Base-by-base conservation (phyloP, 306 rosid genomes). In the Gynostemma pentaphyllum region DNA sequence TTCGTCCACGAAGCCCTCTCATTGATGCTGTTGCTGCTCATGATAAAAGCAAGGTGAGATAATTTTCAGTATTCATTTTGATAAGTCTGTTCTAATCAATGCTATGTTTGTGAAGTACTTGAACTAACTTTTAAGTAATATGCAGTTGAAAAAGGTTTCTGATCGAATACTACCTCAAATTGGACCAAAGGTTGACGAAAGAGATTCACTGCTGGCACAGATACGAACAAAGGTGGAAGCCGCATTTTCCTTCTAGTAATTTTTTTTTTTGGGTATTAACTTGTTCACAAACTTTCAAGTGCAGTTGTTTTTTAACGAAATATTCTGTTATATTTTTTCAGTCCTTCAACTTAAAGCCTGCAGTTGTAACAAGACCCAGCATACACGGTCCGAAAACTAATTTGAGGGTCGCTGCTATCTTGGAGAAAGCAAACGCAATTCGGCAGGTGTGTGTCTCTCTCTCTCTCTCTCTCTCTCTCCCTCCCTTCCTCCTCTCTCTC, bases 301-400 rank as follows among this genome's bases (percentile, higher is more conserved):
- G 34, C 3, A 48, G 4, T 14, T 36, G 15, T 14, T 7, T 49
- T 41, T 53, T 32, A 39, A 42, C 74, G 16, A 19, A 68, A 45
- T 68, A 16, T 23, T 63, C 46, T 47, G 50, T 16, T 60, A 19
- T 68, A 69, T 45, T 60, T 63, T 28, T 34, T 40, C 79, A 94
- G 99, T 94, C 99, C 67, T 94, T 94, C 85, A 89, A 82, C 82
- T 77, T 94, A 86, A 94, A 79, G 82, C 91, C 99, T 14, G 89
- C 97, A 24, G 49, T 26, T n/a, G 63, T 30, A 44, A 54, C 84
- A 45, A 80, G 97, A 59, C 87, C 87, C 69, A 82, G 68, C 62
- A 48, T 83, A 51, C 94, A 70, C 56, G 99, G 87, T 80, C 95
- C 94, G 1, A 83, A 68, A 70, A 85, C 95, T 23, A 86, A 89